Percentiles rank a stretch among this genome's conserved stretches.
These are phyloP conservation scores for Chalciporus sphaerocephalus DNA, from an alignment of 768 basidiomycete species.

Conservation along the genomic window DNA sequence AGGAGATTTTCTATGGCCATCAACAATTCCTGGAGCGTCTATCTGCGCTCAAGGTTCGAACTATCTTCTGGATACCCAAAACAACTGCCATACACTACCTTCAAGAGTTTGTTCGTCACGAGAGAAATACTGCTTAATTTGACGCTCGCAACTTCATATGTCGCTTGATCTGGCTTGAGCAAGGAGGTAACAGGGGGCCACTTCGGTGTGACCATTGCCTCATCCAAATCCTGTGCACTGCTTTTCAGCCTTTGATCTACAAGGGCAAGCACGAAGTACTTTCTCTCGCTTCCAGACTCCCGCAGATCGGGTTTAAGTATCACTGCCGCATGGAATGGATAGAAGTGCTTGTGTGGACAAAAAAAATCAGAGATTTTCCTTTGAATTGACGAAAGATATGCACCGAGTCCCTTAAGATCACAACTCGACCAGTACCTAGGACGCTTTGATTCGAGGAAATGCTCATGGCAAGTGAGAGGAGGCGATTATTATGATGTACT, in stretches of 20 bases:
- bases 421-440: slow-evolving; percentile 70
- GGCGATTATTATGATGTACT: slow-evolving; percentile 53
- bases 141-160: slow-evolving; percentile 65
- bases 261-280: slow-evolving; percentile 68
- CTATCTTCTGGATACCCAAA: neutral
- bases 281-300: slow-evolving; percentile 46
- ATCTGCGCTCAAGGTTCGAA: slow-evolving; percentile 43
- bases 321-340: slow-evolving; percentile 62
- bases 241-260: slow-evolving; percentile 61
- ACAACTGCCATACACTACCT: slow-evolving; percentile 65
- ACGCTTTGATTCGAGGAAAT: slow-evolving; percentile 66
- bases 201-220: slow-evolving; percentile 56
- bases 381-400: slow-evolving; percentile 21
- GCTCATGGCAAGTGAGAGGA: slow-evolving; percentile 56
- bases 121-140: slow-evolving; percentile 71
- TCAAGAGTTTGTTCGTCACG: slow-evolving; percentile 65
- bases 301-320: slow-evolving; percentile 61
- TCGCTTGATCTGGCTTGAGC: slow-evolving; percentile 45
- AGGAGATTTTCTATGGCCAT: slow-evolving; percentile 55
- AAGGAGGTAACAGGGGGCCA: slow-evolving; percentile 66
- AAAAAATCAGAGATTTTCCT: slow-evolving; percentile 1
- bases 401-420: slow-evolving; percentile 80
- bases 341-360: slow-evolving; percentile 60
- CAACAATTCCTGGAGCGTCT: slow-evolving; percentile 64
- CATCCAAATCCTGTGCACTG: slow-evolving; percentile 48